Evolutionary conservation across 345 rosid species (phyloP).

Genomic region (Brassica juncea): DNA sequence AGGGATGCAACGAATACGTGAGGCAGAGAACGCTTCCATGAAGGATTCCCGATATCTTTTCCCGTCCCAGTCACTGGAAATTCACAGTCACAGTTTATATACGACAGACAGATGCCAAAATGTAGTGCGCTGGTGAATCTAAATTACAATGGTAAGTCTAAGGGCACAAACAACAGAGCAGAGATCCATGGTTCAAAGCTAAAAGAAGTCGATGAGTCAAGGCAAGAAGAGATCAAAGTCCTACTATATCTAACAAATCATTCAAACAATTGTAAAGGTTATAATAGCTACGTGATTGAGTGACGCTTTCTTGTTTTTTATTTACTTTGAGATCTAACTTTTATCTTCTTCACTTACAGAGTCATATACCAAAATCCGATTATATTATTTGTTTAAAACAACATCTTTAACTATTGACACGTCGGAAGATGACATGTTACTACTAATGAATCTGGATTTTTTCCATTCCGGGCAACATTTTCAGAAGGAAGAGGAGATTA

Average conservation of each 20-base stretch:
- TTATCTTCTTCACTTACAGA: too few species aligned
- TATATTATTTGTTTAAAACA: neutral
- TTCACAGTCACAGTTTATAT: constrained; percentile 26
- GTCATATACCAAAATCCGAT: too few species aligned
- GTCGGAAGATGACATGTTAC: neutral
- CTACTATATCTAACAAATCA: neutral
- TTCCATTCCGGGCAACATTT: neutral
- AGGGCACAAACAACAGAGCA: neutral
- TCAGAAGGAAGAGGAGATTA: neutral
- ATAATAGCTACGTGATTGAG: neutral
- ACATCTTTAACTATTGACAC: neutral
- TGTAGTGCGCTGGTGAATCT: neutral
- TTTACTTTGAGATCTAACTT: too few species aligned
- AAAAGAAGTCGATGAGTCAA: neutral
- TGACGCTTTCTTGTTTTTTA: neutral
- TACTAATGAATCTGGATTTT: neutral
- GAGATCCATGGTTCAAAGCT: neutral
- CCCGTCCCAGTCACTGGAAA: constrained; percentile 54
- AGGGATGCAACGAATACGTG: constrained; percentile 77
- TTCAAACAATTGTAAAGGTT: neutral
- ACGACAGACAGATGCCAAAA: neutral
- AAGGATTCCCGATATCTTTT: constrained; percentile 68
- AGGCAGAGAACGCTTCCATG: constrained; percentile 79
- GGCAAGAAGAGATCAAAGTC: constrained; percentile 1
- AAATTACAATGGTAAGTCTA: neutral